Conservation (phyloP, 2,329 filamentous ascomycete species). For the Dryadomyces sulphureus region DNA sequence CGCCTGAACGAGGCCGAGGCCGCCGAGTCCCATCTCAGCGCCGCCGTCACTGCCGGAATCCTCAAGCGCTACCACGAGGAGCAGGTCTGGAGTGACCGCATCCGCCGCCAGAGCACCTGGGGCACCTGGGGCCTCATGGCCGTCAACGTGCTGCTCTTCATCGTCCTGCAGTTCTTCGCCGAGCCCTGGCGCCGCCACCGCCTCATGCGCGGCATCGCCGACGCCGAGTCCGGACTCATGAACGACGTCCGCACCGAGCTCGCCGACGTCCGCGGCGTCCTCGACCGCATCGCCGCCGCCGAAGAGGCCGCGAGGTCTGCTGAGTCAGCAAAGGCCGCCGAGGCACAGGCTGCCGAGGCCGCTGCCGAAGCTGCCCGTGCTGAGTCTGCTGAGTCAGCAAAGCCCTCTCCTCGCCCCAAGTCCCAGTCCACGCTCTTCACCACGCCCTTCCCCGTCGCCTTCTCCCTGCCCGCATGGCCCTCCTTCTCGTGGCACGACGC, state of each 20-base stretch:
- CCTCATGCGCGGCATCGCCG: constrained; percentile 70
- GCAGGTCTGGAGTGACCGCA: constrained; percentile 98
- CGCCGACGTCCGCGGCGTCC: constrained; percentile 16
- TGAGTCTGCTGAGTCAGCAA: background rate
- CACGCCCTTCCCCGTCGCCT: background rate
- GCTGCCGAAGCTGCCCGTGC: too few relatives aligned
- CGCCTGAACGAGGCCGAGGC: constrained; percentile 61
- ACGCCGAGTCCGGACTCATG: constrained; percentile 51
- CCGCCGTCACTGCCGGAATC: constrained; percentile 67
- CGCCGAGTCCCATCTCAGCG: constrained; percentile 62
- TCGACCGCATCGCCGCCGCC: constrained; percentile 12
- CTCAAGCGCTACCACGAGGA: constrained; percentile 93
- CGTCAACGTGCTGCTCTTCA: constrained; percentile 78
- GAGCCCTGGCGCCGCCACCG: constrained; percentile 81
- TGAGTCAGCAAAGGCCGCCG: background rate
- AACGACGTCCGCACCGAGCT: constrained; percentile 33
- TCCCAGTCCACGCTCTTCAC: background rate
- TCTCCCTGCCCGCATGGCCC: background rate
- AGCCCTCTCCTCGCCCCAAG: too few relatives aligned
- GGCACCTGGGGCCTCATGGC: constrained; percentile 98
- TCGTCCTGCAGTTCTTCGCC: constrained; percentile 75
- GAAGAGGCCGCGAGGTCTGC: background rate
- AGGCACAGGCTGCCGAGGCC: too few relatives aligned
- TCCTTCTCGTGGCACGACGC: constrained; percentile 27
- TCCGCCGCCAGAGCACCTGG: constrained; percentile 92